Evolutionary conservation across 169 alveolate genomes (phyloP).

Genomic region (Plasmodium knowlesi): DNA sequence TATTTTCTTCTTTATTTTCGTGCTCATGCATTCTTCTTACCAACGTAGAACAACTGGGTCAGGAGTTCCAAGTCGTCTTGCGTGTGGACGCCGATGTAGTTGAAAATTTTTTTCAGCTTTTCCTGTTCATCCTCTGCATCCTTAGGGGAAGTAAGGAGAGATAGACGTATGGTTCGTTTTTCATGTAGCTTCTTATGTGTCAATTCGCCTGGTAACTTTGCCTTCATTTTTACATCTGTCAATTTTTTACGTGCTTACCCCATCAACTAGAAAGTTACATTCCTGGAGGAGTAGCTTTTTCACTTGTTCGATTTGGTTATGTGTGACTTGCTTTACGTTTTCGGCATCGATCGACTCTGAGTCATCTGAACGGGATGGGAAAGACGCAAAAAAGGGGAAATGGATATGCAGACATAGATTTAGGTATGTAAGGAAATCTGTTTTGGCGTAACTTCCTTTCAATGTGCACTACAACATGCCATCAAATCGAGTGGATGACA

Average conservation of each 20-base stretch:
- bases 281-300: conserved; percentile 49
- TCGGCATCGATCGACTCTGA: background rate
- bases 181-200: background rate
- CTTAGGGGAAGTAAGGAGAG: background rate
- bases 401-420: background rate
- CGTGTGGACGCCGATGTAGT: conserved; percentile 45
- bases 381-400: background rate
- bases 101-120: conserved; percentile 24
- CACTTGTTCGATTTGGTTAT: conserved; percentile 35
- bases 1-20: background rate
- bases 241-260: background rate
- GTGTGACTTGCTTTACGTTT: conserved; percentile 6
- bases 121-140: conserved; percentile 29
- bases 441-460: background rate
- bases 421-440: background rate
- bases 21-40: background rate
- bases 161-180: background rate
- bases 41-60: conserved; percentile 37
- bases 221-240: background rate
- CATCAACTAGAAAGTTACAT: conserved; percentile 45
- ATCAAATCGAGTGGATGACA: background rate
- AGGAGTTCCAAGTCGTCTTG: conserved; percentile 50
- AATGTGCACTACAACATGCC: background rate
- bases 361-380: background rate
- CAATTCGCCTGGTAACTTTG: background rate